Evolutionary conservation across 2,329 filamentous ascomycete genomes (phyloP).

Genomic region (Colletotrichum liaoningense): DNA sequence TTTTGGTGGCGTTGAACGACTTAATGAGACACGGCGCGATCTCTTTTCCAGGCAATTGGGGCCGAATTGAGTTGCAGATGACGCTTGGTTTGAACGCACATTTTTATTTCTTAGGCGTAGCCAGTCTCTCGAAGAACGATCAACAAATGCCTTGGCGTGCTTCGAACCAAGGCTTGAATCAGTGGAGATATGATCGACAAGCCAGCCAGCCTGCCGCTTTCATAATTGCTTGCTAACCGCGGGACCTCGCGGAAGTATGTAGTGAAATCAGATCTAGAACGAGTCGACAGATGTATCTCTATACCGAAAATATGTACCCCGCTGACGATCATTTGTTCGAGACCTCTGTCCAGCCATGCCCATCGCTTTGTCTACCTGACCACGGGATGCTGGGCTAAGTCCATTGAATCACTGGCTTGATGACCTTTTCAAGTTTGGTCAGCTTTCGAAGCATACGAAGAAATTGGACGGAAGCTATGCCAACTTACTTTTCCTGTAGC

Average conservation of each 20-base stretch:
- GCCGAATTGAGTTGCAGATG: neutral
- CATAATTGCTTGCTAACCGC: neutral
- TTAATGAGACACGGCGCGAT: neutral
- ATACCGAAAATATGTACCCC: too few relatives aligned
- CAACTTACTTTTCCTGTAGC: conserved; percentile 5
- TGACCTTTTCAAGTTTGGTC: neutral
- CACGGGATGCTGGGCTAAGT: neutral
- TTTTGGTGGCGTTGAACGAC: neutral
- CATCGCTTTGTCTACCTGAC: neutral
- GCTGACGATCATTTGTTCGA: neutral
- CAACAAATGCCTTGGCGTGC: neutral
- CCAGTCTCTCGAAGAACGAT: neutral
- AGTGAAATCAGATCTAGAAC: too few relatives aligned
- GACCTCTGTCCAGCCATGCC: neutral
- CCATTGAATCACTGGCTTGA: conserved; percentile 27
- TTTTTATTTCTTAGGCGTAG: neutral
- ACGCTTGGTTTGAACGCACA: too few relatives aligned
- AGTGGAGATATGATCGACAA: too few relatives aligned
- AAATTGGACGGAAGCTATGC: neutral
- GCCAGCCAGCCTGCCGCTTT: neutral
- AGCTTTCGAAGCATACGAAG: too few relatives aligned
- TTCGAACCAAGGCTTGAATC: neutral
- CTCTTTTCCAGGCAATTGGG: too few relatives aligned
- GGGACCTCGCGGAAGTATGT: neutral
- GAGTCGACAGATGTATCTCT: neutral